phyloP scores from a whole-genome alignment of 2,329 filamentous ascomycete genomes.

The Xylaria sp. region DNA sequence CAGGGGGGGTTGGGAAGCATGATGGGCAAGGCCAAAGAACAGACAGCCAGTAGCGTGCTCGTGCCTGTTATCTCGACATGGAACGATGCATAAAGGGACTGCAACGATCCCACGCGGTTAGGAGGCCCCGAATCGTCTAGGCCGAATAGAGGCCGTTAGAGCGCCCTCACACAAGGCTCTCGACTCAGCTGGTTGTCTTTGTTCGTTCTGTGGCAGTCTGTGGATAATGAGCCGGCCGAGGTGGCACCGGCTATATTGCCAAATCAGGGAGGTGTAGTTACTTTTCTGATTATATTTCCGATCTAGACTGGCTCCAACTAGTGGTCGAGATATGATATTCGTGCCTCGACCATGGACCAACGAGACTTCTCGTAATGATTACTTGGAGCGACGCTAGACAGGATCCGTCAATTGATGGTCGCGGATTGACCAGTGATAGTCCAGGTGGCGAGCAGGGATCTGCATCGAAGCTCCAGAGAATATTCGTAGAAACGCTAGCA shows the following conservation, averaged over 20 bases:
- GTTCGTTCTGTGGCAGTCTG: constrained; percentile 11
- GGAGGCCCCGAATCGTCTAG: constrained; percentile 30
- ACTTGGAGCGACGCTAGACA: constrained; percentile 20
- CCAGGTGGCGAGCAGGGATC: constrained; percentile 30
- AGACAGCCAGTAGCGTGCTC: constrained; percentile 40
- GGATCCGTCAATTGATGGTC: neutral
- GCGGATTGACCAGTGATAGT: constrained; percentile 9
- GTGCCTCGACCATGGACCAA: constrained; percentile 15
- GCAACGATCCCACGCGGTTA: constrained; percentile 35
- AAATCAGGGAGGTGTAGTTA: constrained; percentile 37
- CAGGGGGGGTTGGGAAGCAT: constrained; percentile 21
- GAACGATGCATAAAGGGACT: constrained; percentile 22
- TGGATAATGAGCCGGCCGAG: constrained; percentile 34
- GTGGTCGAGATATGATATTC: constrained; percentile 29
- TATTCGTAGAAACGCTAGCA: constrained; percentile 18
- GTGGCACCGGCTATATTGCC: constrained; percentile 39
- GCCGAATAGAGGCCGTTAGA: constrained; percentile 25
- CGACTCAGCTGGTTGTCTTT: constrained; percentile 34
- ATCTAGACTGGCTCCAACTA: constrained; percentile 35
- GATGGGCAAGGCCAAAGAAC: constrained; percentile 17
- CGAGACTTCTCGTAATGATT: constrained; percentile 22
- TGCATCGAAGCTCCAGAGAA: constrained; percentile 34
- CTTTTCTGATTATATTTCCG: constrained; percentile 29
- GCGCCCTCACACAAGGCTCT: constrained; percentile 19
- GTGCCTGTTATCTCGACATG: constrained; percentile 33